Percentiles rank a stretch among this genome's conserved stretches.
phyloP scores from a whole-genome alignment of 345 rosid genomes.

The Zanthoxylum bungeanum region DNA sequence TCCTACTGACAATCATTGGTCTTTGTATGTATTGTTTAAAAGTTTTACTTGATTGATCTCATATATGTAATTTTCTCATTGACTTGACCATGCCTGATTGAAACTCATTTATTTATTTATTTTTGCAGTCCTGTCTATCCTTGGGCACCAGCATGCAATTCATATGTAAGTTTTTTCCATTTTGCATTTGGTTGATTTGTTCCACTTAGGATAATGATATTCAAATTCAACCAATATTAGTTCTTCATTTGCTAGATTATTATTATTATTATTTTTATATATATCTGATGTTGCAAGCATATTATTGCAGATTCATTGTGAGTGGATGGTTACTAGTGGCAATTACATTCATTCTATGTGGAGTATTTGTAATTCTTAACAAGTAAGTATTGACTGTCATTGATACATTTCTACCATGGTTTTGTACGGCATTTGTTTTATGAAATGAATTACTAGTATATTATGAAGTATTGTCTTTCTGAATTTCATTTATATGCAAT shows the following conservation, averaged over 20 bases:
- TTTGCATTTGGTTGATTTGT: not conserved
- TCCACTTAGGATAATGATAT: not conserved
- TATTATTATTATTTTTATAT: not conserved
- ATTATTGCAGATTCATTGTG: conserved; percentile 58
- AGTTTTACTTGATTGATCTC: not conserved
- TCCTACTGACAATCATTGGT: conserved; percentile 75
- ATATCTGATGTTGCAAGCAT: conserved; percentile 4
- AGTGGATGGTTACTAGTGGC: conserved; percentile 95
- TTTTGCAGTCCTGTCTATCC: conserved; percentile 67
- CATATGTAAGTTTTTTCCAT: conserved; percentile 52
- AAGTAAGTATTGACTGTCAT: conserved; percentile 46
- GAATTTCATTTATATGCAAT: not conserved
- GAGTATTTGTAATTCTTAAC: conserved; percentile 74
- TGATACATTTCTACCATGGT: not conserved
- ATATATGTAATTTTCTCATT: conserved; percentile 16
- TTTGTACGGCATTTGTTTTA: conserved; percentile 12
- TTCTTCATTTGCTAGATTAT: not conserved
- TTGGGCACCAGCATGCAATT: conserved; percentile 70
- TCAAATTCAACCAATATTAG: not conserved
- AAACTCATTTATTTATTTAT: too few species aligned
- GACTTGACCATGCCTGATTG: conserved; percentile 13
- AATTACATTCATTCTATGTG: conserved; percentile 79
- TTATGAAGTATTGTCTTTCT: not conserved
- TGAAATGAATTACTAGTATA: too few species aligned
- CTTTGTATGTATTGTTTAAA: conserved; percentile 56